Evolutionary conservation across 108 stramenopile genomes (phyloP), one percentile per base, ranked within the genome.

Genomic region (Chaetoceros muelleri): DNA sequence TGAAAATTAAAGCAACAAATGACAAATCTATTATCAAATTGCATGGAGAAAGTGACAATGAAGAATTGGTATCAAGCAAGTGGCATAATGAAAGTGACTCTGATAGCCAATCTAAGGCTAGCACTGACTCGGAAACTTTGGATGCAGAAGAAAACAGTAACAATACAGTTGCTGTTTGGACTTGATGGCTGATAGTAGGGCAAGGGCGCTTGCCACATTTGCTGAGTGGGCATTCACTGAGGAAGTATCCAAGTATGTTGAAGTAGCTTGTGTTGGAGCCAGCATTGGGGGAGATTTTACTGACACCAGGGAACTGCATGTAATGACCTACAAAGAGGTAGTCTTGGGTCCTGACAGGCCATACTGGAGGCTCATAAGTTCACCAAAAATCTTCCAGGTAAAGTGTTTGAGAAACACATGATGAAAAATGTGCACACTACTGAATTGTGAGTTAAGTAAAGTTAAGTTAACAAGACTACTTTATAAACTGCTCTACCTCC

Each of bases 281-380:
- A 63, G 53, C 1, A 2, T 71, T 20, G 70, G 74, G 28, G 70
- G 71, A 24, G 71, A 67, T 24, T 72, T 72, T 24, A 30, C 17
- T 7, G 27, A 73, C 28, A 78, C 76, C 1, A 40, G 3, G 0
- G 76, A 78, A 29, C 50, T 78, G 8, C 26, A 64, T 3, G 57
- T 60, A 2, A 73, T 78, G 72, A 78, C 69, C 27, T 72, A 62
- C 48, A 24, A 66, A 2, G 51, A 78, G 52, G 72, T 72, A 31
- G 67, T 78, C 51, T 46, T 22, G 17, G 45, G 50, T 48, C 28
- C 29, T 2, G 62, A 74, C 34, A 53, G 25, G 21, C 48, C 58
- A 30, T 34, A 53, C 17, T 78, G 77, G 77, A 50, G 20, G 50
- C 30, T 1, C 46, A 58, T 26, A 58, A 57, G 5, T 65, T 65